These are phyloP conservation scores for Hypoxylon rubiginosum DNA, from an alignment of 2,329 filamentous ascomycete species.

Conservation along the genomic window DNA sequence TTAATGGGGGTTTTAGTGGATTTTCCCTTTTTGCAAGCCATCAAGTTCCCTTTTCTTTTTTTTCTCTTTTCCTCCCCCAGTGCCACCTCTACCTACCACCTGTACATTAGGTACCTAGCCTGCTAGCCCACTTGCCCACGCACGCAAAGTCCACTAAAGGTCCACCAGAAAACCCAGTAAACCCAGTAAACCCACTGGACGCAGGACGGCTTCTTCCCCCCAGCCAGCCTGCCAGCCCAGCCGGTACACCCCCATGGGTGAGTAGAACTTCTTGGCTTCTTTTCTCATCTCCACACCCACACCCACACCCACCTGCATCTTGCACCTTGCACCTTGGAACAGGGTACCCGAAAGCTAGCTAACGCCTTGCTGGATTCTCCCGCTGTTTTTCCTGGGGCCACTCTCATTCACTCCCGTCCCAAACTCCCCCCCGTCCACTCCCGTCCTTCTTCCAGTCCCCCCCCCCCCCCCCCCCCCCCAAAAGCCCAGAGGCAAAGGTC, in stretches of 20 bases:
- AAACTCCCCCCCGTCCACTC: conserved; percentile 34
- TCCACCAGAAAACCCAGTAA: neutral
- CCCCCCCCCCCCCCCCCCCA: conserved; percentile 5
- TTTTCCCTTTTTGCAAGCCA: conserved; percentile 13
- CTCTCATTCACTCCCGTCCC: conserved; percentile 16
- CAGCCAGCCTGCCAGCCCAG: too few species aligned
- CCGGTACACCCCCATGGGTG: neutral
- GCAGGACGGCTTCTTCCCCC: neutral
- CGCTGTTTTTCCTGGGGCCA: conserved; percentile 37
- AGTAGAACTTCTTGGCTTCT: neutral
- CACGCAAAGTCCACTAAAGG: conserved; percentile 1
- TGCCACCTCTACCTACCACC: conserved; percentile 37
- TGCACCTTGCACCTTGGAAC: conserved; percentile 1
- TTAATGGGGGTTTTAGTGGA: conserved; percentile 33
- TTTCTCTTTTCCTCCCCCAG: conserved; percentile 8
- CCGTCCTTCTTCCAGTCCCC: conserved; percentile 30
- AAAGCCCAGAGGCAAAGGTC: too few species aligned
- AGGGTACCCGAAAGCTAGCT: neutral
- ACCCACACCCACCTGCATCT: neutral
- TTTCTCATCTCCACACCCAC: conserved; percentile 31
- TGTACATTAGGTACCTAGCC: neutral
- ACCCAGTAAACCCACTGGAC: neutral
- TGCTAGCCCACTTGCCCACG: too few species aligned
- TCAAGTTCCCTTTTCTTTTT: neutral
- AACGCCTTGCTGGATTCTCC: conserved; percentile 27